Percentiles rank a stretch among this genome's conserved stretches.
These are phyloP conservation scores for Coniophora puteana DNA, from an alignment of 1,284 basidiomycete species.

Conservation along the genomic window DNA sequence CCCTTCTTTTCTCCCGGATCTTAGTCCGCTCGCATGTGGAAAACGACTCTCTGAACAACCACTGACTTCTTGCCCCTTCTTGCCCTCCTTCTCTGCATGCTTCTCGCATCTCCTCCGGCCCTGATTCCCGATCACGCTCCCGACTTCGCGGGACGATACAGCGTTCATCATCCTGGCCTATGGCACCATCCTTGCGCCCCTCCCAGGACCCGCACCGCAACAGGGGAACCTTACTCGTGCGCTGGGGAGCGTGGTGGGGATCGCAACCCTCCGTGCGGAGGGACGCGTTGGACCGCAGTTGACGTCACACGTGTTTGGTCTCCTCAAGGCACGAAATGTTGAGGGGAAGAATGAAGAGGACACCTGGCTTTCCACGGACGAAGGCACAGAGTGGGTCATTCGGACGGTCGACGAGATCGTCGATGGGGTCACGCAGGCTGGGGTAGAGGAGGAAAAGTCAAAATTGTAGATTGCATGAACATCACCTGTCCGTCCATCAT, in stretches of 20 bases:
- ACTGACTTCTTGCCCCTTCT: too few species aligned
- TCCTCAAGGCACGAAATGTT: conserved; percentile 76
- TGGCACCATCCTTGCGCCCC: conserved; percentile 80
- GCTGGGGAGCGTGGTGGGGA: conserved; percentile 85
- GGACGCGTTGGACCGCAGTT: conserved; percentile 89
- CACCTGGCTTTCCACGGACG: conserved; percentile 84
- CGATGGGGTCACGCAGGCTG: conserved; percentile 60
- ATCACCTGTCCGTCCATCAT: neutral
- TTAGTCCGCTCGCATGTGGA: too few species aligned
- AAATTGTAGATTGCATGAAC: conserved; percentile 64
- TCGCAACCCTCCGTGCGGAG: conserved; percentile 89
- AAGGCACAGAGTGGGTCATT: conserved; percentile 91
- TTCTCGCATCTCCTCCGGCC: conserved; percentile 27
- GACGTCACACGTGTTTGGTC: conserved; percentile 88
- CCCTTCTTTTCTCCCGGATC: conserved; percentile 29
- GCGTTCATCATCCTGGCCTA: conserved; percentile 95
- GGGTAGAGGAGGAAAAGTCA: conserved; percentile 39
- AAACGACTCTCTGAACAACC: too few species aligned
- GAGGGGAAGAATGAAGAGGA: conserved; percentile 69
- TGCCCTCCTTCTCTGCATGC: conserved; percentile 23
- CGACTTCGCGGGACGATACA: conserved; percentile 30
- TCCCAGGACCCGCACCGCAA: conserved; percentile 58
- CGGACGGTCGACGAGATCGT: conserved; percentile 81
- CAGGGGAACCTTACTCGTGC: conserved; percentile 86
- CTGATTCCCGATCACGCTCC: conserved; percentile 31